Conservation (phyloP, 2,329 filamentous ascomycete genomes). For the Penicillium nordicum region DNA sequence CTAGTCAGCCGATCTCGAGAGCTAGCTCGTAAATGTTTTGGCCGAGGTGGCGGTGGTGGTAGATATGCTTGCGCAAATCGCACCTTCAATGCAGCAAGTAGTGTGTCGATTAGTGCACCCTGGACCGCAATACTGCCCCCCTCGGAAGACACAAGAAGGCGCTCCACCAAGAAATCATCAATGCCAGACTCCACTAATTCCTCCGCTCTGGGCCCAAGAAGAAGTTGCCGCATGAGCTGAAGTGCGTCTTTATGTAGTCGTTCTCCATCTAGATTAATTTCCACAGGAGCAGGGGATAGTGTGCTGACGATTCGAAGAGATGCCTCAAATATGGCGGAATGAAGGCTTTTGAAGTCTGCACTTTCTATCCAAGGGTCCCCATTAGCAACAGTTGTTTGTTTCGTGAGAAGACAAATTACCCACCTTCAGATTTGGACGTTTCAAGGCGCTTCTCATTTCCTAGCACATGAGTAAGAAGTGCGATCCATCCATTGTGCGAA, state of each 20-base stretch:
- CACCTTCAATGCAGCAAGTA: conserved; percentile 70
- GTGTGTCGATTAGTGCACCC: conserved; percentile 72
- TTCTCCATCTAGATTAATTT: conserved; percentile 53
- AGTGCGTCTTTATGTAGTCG: conserved; percentile 70
- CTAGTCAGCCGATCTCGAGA: conserved; percentile 43
- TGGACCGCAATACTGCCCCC: conserved; percentile 67
- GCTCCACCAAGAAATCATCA: conserved; percentile 67
- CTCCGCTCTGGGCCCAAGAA: conserved; percentile 40
- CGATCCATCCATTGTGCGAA: conserved; percentile 66
- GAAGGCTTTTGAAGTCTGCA: conserved; percentile 30
- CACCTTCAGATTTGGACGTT: conserved; percentile 51
- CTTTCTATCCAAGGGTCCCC: conserved; percentile 20
- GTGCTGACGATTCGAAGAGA: conserved; percentile 30
- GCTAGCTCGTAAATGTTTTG: conserved; percentile 36
- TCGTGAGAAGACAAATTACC: background rate
- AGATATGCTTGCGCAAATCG: conserved; percentile 40
- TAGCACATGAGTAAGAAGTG: conserved; percentile 62
- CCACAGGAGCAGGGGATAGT: conserved; percentile 13
- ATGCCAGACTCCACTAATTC: conserved; percentile 51
- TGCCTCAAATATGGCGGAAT: conserved; percentile 33
- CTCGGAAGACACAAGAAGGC: conserved; percentile 60
- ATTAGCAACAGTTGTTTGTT: background rate
- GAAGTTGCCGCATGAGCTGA: conserved; percentile 56
- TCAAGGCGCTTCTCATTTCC: conserved; percentile 48
- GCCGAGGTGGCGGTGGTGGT: conserved; percentile 28